Base-by-base conservation (phyloP, 2,329 filamentous ascomycete genomes). In the Diaporthe sp. region DNA sequence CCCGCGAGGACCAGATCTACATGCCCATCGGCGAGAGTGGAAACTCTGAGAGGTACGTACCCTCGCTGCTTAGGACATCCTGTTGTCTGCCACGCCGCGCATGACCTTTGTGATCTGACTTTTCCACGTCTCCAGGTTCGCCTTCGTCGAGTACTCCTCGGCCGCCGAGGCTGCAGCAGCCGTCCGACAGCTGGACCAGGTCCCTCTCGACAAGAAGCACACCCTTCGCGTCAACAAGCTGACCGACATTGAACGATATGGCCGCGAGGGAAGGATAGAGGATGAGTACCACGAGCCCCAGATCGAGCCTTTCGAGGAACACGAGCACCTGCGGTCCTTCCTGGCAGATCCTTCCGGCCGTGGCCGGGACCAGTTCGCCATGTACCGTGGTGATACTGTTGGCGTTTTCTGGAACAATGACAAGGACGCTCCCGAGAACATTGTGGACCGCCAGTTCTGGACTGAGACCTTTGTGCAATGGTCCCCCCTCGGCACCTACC, bases 381-480 rank as follows among this genome's bases (percentile, higher is more conserved):
- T 98, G 91, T 98, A 94, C 89, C 93, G 95, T 72, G 94, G 93
- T 79, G 97, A 99, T 72, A 94, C 93, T 78, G 97, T 99, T 51
- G 96, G 95, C 76, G 94, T 99, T 8, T 98, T 94, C 89, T 99
- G 96, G 96, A 98, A 98, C 88, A 98, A 97, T 89, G 97, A 98
- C 87, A 96, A 94, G 86, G 96, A 98, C 76, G 86, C 90, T 31
- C 95, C 96, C 6, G 97, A 99, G 85, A 92, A 91, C 78, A 91
- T 98, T 51, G 95, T 99, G 75, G 96, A 98, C 82, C 93, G 97
- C 79, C 92, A 94, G 81, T 94, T 97, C 89, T 99, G 97, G 97
- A 99, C 97, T 76, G 97, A 99, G 86, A 95, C 95, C 51, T 99
- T 99, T 83, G 93, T 99, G 70, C 95, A 98, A 87, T 99, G 97